These are phyloP conservation scores for Lipomyces yamanashiensis DNA, from an alignment of 805 yeast species.

Conservation along the genomic window DNA sequence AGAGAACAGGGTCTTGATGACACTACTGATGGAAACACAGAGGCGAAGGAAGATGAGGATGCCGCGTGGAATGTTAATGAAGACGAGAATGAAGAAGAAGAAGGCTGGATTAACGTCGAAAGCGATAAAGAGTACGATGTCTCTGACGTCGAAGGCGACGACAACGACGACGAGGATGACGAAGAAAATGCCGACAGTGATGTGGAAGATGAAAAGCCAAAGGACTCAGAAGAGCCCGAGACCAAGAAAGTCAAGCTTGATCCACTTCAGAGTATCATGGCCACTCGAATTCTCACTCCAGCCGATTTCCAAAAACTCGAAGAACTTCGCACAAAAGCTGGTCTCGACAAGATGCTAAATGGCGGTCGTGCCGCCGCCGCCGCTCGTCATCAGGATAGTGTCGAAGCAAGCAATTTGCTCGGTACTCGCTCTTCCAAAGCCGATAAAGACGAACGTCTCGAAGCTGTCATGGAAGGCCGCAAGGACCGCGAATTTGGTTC, in stretches of 20 bases:
- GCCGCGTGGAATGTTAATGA: slow-evolving; percentile 30
- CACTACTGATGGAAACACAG: slow-evolving; percentile 67
- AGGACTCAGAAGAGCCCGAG: slow-evolving; percentile 9
- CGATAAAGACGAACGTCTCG: slow-evolving; percentile 86
- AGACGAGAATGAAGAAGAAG: slow-evolving; percentile 55
- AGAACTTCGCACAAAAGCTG: slow-evolving; percentile 83
- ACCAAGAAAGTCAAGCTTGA: slow-evolving; percentile 43
- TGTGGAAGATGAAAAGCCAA: neutral
- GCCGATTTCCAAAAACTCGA: slow-evolving; percentile 97
- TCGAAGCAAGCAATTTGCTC: slow-evolving; percentile 75
- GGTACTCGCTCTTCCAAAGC: slow-evolving; percentile 84
- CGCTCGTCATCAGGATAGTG: slow-evolving; percentile 72
- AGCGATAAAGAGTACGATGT: slow-evolving; percentile 59
- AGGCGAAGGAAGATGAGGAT: slow-evolving; percentile 52
- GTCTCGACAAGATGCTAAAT: slow-evolving; percentile 79
- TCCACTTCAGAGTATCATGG: slow-evolving; percentile 60
- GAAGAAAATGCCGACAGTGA: slow-evolving; percentile 21
- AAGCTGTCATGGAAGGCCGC: slow-evolving; percentile 84
- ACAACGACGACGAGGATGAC: slow-evolving; percentile 39
- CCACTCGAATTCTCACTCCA: slow-evolving; percentile 87
- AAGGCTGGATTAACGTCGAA: slow-evolving; percentile 90
- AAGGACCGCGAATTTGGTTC: slow-evolving; percentile 94
- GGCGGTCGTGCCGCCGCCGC: slow-evolving; percentile 43
- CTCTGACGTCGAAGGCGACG: slow-evolving; percentile 40
- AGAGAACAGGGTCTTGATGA: slow-evolving; percentile 59